Base-by-base conservation (phyloP, 1,139 yeast genomes). In the Protomyces inouyei region DNA sequence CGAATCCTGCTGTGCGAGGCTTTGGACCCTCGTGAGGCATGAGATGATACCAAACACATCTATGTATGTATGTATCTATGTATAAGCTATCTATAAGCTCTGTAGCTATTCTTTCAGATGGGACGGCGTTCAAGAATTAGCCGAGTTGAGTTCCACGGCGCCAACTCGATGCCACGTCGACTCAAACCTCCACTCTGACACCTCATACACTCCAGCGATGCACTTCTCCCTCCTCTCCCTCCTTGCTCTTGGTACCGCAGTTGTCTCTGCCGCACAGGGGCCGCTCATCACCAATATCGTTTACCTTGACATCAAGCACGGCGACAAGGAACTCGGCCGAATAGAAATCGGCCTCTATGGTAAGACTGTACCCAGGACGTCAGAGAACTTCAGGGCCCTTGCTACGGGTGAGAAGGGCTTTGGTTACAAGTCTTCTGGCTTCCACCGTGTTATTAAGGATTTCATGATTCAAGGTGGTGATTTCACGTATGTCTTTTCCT, bases 391-490 rank as follows among this genome's bases (percentile, higher is more conserved):
- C 80, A 82, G 92, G 69, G 91, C 93, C 2, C 79, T 95, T 65
- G 87, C 96, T 76, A 88, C 96, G 55, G 97, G 98, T 25, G 96
- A 89, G 72, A 85, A 86, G 72, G 98, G 97, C 23, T 69, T 21
- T 54, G 69, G 66, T 18, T 93, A 85, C 80, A 88, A 91, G 76
- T 88, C 88, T 52, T 86, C 95, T 3, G 78, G 81, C 14, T 93
- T 93, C 81, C 98, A 93, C 77, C 82, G 98, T 57, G 80, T 82
- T 64, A 90, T 91, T 74, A 90, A 83, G 68, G 69, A 71, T 64
- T 91, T 91, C 74, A 91, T 91, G 98, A 83, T 89, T 72, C 98
- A 91, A 78, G 98, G 97, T 75, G 98, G 98, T 72, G 98, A 93
- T 73, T 92, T 92, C 79, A 92, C 97, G 53, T 85, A 84, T 68